A percentile compares a stretch with the other conserved stretches of the same genome.
phyloP scores from a whole-genome alignment of 495 filamentous ascomycete genomes.

The Penicillium roqueforti region DNA sequence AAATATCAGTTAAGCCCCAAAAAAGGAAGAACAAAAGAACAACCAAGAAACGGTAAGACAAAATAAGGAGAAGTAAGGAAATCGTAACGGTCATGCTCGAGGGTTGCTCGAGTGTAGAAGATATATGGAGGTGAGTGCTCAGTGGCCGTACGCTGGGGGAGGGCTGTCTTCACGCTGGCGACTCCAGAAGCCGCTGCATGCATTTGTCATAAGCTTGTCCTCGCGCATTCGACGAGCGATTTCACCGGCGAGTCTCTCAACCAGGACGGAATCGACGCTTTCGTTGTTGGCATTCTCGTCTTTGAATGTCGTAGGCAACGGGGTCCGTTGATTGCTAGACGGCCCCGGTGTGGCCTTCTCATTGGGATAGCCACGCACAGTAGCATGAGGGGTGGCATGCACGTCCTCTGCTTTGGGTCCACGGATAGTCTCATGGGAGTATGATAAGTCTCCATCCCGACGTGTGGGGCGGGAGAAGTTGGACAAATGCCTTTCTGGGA shows the following conservation, averaged over 20 bases:
- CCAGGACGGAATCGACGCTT: conserved; percentile 79
- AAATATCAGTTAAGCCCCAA: conserved; percentile 4
- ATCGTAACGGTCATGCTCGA: conserved; percentile 36
- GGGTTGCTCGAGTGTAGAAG: conserved; percentile 25
- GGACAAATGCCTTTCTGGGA: conserved; percentile 38
- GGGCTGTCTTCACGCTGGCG: conserved; percentile 39
- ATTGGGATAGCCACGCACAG: conserved; percentile 16
- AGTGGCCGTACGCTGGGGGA: conserved; percentile 47
- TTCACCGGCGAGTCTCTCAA: conserved; percentile 87
- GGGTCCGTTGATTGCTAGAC: conserved; percentile 21
- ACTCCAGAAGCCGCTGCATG: conserved; percentile 40
- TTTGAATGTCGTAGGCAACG: conserved; percentile 33
- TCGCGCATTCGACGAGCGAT: conserved; percentile 82
- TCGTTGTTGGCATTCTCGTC: conserved; percentile 39
- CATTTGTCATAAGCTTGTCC: conserved; percentile 47
- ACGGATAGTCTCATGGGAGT: conserved; percentile 25
- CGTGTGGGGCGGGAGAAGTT: conserved; percentile 31
- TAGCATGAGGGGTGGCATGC: conserved; percentile 37
- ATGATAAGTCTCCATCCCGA: conserved; percentile 27
- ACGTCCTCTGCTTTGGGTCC: conserved; percentile 26
- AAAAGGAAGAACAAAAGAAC: conserved; percentile 16
- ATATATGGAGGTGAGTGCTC: conserved; percentile 11
- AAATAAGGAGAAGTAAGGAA: conserved; percentile 16
- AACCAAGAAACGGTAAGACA: background rate
- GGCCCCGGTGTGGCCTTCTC: conserved; percentile 35